Evolutionary conservation across 2,329 filamentous ascomycete species (phyloP), one percentile per base, ranked within the genome.

Genomic region (Scedosporium aurantiacum): DNA sequence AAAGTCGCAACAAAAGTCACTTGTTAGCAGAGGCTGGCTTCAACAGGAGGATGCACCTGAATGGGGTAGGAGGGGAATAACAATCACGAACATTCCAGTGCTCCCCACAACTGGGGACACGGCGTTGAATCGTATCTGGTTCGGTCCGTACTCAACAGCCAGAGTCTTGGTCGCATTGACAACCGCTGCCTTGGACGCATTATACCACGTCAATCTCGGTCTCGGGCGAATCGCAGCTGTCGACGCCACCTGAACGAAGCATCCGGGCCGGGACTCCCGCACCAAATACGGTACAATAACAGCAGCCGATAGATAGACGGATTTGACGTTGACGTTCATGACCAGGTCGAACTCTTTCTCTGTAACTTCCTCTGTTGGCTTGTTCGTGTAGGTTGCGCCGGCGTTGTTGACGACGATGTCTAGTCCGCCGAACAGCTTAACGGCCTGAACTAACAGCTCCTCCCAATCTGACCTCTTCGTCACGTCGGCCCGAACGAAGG

Each of bases 81-180:
- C n/a, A 43, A 28, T 8, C 12, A 69, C 72, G 69, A 50, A 73
- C 75, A 90, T 77, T 2, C 83, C 85, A 0, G 88, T 91, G 16
- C 79, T 82, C 1, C 83, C 85, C 1, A 90, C 76, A 0, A 90
- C 79, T 0, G 87, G 88, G 56, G 85, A 88, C 14, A 91, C 83
- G 1, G 82, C 80, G 64, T 90, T 90, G 67, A 91, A 86, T 0
- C 88, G 82, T 65, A 92, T 89, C 65, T 89, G 80, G 61, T 88
- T 81, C 0, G 83, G 80, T 0, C 85, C 89, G 66, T 88, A 91
- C 70, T 91, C 88, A 1, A 87, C 84, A 0, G 88, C 89, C 65
- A 92, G 71, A 1, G 72, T 69, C 70, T 81, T 81, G 0, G 76
- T 78, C 45, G 82, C 83, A 57, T 81, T 87, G 66, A 80, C 80